Base-by-base conservation (phyloP, 1,139 yeast genomes). In the Taphrina confusa region DNA sequence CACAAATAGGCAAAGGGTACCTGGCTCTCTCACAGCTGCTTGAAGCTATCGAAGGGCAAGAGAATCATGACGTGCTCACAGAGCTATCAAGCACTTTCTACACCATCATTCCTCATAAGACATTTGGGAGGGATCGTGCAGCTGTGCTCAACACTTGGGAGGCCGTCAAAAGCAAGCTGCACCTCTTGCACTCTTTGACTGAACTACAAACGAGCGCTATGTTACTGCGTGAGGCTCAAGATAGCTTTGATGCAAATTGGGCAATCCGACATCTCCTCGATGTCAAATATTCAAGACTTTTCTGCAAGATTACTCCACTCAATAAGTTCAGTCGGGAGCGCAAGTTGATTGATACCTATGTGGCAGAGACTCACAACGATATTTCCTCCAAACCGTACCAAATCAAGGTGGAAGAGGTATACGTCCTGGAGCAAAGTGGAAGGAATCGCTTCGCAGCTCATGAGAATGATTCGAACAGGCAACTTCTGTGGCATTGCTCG, bases 401-500 rank as follows among this genome's bases (percentile, higher is more conserved):
- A 27, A 51, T 51, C 45, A 42, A 40, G 18, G 33, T 51, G 28
- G 49, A 39, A n/a, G 57, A 30, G 9, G 27, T 51, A n/a, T 51
- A 23, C 36, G n/a, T 34, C 12, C 49, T 51, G 11, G 16, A 12
- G 6, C 23, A 47, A n/a, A 40, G 28, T 12, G n/a, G 27, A 8
- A 40, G 40, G 14, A 40, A 11, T 2, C 22, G 45, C 2, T 51
- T 51, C 22, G 1, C 2, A 12, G 31, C 40, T 16, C 40, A 28
- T 22, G 22, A 33, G 22, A 16, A 22, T 2, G 47, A 40, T 14
- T 9, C 27, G 27, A 51, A 51, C 22, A 37, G 57, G 8, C 57
- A 40, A 23, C 30, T 51, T 16, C 28, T 51, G 40, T 51, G 57
- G 57, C 57, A 51, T 20, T 51, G 39, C n/a, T 51, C 57, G 5